These are phyloP conservation scores for Aureoboletus auriporus DNA, from an alignment of 768 basidiomycete species.

Conservation along the genomic window DNA sequence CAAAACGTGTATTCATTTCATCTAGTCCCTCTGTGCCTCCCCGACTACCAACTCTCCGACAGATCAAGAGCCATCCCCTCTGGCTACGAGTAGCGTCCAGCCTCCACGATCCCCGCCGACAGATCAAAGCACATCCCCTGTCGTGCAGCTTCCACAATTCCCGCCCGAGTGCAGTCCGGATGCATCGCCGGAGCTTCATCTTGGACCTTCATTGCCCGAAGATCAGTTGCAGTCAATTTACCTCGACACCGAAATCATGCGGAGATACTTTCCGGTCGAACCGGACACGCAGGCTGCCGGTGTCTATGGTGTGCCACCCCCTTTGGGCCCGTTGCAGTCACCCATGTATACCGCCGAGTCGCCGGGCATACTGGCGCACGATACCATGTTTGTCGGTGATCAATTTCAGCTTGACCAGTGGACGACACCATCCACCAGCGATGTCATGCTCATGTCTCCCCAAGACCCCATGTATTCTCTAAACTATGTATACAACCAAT, in stretches of 20 bases:
- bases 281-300: conserved; percentile 3
- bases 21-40: conserved; percentile 48
- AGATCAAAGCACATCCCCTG: conserved; percentile 19
- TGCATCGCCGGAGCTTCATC: conserved; percentile 8
- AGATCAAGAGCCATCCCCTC: conserved; percentile 17
- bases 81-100: neutral
- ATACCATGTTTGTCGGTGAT: conserved; percentile 15
- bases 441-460: conserved; percentile 14
- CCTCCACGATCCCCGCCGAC: conserved; percentile 10
- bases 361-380: conserved; percentile 5
- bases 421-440: conserved; percentile 6
- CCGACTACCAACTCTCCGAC: conserved; percentile 23
- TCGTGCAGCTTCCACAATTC: conserved; percentile 16
- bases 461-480: conserved; percentile 14
- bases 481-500: conserved; percentile 17
- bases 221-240: conserved; percentile 20
- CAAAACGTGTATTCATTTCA: conserved; percentile 1
- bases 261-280: conserved; percentile 14
- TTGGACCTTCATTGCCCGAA: conserved; percentile 17
- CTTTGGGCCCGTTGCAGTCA: conserved; percentile 7
- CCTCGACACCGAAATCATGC: conserved; percentile 21
- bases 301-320: conserved; percentile 8
- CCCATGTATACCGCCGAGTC: conserved; percentile 20
- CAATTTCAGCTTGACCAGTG: conserved; percentile 11
- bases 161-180: conserved; percentile 13